Conservation (phyloP, 2,329 filamentous ascomycete species). For the Paecilomyces dactylethromorphus region DNA sequence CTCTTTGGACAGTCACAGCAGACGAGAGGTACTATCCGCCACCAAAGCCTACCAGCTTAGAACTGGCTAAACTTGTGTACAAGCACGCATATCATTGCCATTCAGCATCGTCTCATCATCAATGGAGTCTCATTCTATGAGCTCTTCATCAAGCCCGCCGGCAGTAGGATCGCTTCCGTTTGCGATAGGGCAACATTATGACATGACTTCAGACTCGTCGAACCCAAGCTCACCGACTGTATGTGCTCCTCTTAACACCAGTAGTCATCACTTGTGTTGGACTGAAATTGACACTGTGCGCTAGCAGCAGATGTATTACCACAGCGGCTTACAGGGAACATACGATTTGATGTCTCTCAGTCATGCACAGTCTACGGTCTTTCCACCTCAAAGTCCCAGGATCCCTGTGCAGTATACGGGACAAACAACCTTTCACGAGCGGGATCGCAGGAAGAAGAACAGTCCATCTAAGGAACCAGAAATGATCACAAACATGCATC, state of each 20-base stretch:
- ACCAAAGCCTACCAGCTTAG: background rate
- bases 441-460: background rate
- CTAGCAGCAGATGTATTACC: background rate
- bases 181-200: background rate
- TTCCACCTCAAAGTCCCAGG: background rate
- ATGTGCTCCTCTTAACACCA: background rate
- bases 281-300: background rate
- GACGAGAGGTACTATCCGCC: background rate
- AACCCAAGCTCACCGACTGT: background rate
- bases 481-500: background rate
- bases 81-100: background rate
- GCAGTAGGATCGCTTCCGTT: background rate
- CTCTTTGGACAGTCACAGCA: background rate
- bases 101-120: background rate
- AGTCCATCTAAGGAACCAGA: background rate
- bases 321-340: background rate
- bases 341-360: background rate
- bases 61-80: background rate
- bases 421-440: background rate
- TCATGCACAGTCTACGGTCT: background rate
- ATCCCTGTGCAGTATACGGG: background rate
- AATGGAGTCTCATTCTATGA: background rate
- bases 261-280: background rate
- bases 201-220: background rate
- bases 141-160: background rate